Base-by-base conservation (phyloP, 2,329 filamentous ascomycete genomes). In the Pezicula carpinea region DNA sequence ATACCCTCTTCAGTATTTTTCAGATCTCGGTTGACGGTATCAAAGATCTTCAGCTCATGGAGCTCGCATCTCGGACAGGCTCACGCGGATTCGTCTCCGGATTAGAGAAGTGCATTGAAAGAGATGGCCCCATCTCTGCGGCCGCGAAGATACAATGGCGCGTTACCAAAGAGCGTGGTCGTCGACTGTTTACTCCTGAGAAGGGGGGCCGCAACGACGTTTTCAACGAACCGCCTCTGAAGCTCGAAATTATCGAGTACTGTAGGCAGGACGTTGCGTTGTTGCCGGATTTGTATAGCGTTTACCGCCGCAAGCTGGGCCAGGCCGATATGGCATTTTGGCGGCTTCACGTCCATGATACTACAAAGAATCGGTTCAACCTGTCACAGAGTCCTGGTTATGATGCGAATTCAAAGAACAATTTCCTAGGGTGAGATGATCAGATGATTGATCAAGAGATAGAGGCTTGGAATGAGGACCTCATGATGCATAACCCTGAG, bases 41-140 rank as follows among this genome's bases (percentile, higher is more conserved):
- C 7, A 50, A 71, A 4, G 76, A 82, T 53, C 44, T 82, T 0
- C 76, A 82, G 54, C 63, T 82, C 1, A 75, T 81, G 70, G 75
- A 81, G 56, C 54, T 72, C 3, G 75, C 69, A 0, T 54, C 55
- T 0, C 56, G 68, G 8, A 31, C 14, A 1, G 36, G 18, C 14
- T 33, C 36, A 2, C 62, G 50, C 31, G 45, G 42, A 14, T 59
- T 45, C 35, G 40, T 72, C 1, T 54, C 48, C 10, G 66, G 69
- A 0, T 57, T 75, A 2, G 59, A 56, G 1, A 67, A 61, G 40
- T 75, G 72, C 39, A 66, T 71, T n/a, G 56, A 64, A 29, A 46
- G 8, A 10, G 62, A 69, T 39, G 17, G 46, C 1, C 17, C 23
- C 0, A 36, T 64, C 7, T 46, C 50, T 8, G 1, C 5, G 1